Conservation (phyloP, 768 basidiomycete genomes). For the Suillus placidus region DNA sequence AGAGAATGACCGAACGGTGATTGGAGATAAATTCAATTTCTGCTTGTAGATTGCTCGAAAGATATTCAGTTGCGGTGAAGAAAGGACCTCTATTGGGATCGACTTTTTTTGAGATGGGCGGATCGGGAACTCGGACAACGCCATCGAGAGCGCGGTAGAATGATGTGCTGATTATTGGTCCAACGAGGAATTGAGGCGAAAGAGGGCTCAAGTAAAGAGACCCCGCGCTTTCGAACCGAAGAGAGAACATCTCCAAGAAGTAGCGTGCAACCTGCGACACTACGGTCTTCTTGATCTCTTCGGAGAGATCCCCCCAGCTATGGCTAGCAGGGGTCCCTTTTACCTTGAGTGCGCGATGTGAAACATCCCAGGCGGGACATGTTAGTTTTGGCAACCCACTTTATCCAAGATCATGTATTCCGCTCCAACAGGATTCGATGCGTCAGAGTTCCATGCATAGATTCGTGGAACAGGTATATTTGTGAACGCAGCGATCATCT, state of each 20-base stretch:
- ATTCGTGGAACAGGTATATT: too few species aligned
- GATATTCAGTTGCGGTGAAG: not conserved
- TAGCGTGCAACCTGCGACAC: slow-evolving; percentile 3
- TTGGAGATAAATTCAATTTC: not conserved
- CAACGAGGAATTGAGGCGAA: not conserved
- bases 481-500: too few species aligned
- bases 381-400: not conserved
- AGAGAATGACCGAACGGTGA: not conserved
- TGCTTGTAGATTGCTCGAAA: not conserved
- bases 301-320: not conserved
- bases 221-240: slow-evolving; percentile 3
- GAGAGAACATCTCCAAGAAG: not conserved
- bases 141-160: not conserved
- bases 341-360: not conserved
- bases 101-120: not conserved
- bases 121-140: not conserved
- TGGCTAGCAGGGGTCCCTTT: not conserved
- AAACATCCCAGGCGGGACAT: not conserved
- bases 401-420: not conserved
- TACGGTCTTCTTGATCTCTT: not conserved
- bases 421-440: not conserved
- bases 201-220: slow-evolving; percentile 1
- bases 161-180: not conserved
- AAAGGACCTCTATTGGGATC: not conserved
- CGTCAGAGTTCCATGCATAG: not conserved